Evolutionary conservation across 345 rosid species (phyloP).

Genomic region (Bruguiera sexangula): DNA sequence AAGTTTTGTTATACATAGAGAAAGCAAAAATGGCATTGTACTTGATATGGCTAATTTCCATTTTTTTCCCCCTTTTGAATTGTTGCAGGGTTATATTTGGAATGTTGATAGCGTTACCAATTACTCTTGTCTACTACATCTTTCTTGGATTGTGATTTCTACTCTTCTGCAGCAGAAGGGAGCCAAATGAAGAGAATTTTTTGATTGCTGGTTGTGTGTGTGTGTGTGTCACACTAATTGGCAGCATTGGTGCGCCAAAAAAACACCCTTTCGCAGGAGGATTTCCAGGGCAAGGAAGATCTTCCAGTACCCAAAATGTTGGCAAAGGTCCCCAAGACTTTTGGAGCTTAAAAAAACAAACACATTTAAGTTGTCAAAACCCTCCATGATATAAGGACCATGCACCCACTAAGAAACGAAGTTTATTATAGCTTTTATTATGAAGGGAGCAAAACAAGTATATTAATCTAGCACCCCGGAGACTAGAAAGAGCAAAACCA

Average conservation of each 20-base stretch:
- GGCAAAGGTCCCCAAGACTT: conserved; percentile 36
- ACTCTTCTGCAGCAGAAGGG: conserved; percentile 15
- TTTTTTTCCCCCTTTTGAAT: background rate
- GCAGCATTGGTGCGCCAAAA: conserved; percentile 11
- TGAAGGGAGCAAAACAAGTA: conserved; percentile 20
- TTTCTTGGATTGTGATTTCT: conserved; percentile 25
- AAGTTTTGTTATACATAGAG: background rate
- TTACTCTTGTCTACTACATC: conserved; percentile 19
- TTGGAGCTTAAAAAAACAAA: conserved; percentile 27
- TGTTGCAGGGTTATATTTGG: conserved; percentile 27
- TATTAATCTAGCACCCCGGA: conserved; percentile 17
- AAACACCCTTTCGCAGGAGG: conserved; percentile 3
- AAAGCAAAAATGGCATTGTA: no score
- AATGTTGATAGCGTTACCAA: conserved; percentile 33
- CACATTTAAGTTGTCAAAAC: conserved; percentile 27
- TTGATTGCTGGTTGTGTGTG: conserved; percentile 13
- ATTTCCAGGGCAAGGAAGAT: conserved; percentile 9
- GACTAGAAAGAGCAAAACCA: conserved; percentile 32
- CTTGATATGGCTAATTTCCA: background rate
- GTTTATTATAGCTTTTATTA: conserved; percentile 10
- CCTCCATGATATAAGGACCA: conserved; percentile 41
- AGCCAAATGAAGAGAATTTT: conserved; percentile 25
- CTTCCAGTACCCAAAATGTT: conserved; percentile 18
- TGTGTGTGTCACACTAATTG: conserved; percentile 2
- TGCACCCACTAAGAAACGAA: conserved; percentile 49